Conservation (phyloP, 106 monocot genomes). For the Platanthera zijinensis region DNA sequence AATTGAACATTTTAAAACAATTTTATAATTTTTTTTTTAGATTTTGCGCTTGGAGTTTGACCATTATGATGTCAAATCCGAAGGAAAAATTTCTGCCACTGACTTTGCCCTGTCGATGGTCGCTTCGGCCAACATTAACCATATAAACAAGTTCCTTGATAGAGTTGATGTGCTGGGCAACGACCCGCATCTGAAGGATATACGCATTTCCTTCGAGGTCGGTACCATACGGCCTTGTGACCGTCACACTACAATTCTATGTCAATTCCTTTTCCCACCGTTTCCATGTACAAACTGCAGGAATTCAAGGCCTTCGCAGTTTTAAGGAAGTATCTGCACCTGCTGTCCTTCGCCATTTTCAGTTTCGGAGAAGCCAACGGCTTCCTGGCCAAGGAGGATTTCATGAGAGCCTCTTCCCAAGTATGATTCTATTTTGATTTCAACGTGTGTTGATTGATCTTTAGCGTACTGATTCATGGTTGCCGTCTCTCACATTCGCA, state of each 20-base stretch:
- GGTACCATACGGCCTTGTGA: background rate
- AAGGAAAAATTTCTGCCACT: slow-evolving; percentile 65
- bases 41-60: slow-evolving; percentile 79
- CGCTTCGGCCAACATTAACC: slow-evolving; percentile 71
- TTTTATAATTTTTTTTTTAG: slow-evolving; percentile 17
- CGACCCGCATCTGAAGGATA: slow-evolving; percentile 34
- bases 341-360: slow-evolving; percentile 62
- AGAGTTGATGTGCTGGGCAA: slow-evolving; percentile 57
- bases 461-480: too few species aligned
- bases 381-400: slow-evolving; percentile 73
- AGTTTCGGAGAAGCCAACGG: slow-evolving; percentile 81
- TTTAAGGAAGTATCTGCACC: slow-evolving; percentile 51
- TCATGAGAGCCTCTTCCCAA: slow-evolving; percentile 71
- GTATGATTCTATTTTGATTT: slow-evolving; percentile 27
- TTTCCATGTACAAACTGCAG: slow-evolving; percentile 24
- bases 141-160: slow-evolving; percentile 78
- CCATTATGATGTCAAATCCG: slow-evolving; percentile 74
- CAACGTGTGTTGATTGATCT: background rate
- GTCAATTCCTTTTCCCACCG: background rate
- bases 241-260: background rate
- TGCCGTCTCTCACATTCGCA: slow-evolving; percentile 11
- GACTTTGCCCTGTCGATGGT: slow-evolving; percentile 97
- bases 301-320: slow-evolving; percentile 89
- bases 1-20: too few species aligned
- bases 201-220: slow-evolving; percentile 78